Base-by-base conservation (phyloP, 2,329 filamentous ascomycete species). In the Ascochyta rabiei region DNA sequence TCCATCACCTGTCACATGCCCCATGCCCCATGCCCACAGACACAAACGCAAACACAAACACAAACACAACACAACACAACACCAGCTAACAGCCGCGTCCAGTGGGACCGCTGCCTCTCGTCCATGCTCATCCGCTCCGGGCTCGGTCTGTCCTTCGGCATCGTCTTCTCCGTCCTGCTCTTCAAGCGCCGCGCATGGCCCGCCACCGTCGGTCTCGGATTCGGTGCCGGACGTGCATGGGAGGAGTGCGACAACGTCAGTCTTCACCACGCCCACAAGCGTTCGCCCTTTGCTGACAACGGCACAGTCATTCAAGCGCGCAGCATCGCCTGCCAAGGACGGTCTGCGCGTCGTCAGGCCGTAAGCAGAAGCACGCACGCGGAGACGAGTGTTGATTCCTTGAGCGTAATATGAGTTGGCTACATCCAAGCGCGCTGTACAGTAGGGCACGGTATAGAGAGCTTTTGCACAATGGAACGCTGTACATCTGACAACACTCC, bases 31-130 rank as follows among this genome's bases (percentile, higher is more conserved):
- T n/a, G n/a, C n/a, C n/a, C n/a, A n/a, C n/a, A n/a, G n/a, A n/a
- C n/a, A n/a, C n/a, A n/a, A n/a, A n/a, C n/a, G n/a, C n/a, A n/a
- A n/a, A n/a, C n/a, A n/a, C n/a, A n/a, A n/a, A n/a, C n/a, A n/a
- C n/a, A n/a, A n/a, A n/a, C n/a, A n/a, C n/a, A n/a, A n/a, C n/a
- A n/a, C n/a, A n/a, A n/a, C n/a, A n/a, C n/a, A 43, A 44, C 39
- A 23, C 24, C 13, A 48, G 60, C 64, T 68, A 58, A 75, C 64
- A 39, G 26, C 51, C 30, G 41, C 60, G 60, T 42, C n/a, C 51
- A 99, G 95, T 99, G 95, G 95, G 95, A 99, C 78, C 93, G 90
- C 81, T 97, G 95, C 80, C 88, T 99, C 69, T 98, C 95, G 69
- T 97, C 96, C 74, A 86, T 97, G 78, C 86, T 99, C 75, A 96